These are phyloP conservation scores for Wickerhamomyces bovis DNA, from an alignment of 805 yeast genomes.

Conservation along the genomic window DNA sequence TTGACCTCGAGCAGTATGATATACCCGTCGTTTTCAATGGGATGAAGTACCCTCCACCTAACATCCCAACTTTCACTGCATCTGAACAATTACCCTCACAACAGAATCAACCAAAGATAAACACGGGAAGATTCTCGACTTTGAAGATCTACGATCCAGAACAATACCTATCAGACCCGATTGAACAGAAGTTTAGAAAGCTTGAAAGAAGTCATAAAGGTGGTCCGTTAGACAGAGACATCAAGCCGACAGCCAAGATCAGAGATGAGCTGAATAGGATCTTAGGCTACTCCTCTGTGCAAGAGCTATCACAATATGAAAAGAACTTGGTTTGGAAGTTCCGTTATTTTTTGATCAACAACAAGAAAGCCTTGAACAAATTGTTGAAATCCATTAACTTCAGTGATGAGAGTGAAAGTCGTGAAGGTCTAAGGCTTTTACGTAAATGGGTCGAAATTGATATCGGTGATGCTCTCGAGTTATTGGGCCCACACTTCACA, in stretches of 20 bases:
- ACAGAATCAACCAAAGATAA: conserved; percentile 23
- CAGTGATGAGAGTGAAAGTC: conserved; percentile 76
- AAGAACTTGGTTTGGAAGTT: conserved; percentile 88
- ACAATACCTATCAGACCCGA: conserved; percentile 64
- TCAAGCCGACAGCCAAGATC: conserved; percentile 81
- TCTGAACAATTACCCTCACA: conserved; percentile 32
- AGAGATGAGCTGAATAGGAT: conserved; percentile 69
- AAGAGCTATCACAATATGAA: conserved; percentile 73
- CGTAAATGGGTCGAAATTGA: conserved; percentile 71
- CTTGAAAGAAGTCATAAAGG: conserved; percentile 79
- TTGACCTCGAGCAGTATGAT: conserved; percentile 63
- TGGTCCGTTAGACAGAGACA: conserved; percentile 70
- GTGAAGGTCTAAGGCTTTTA: conserved; percentile 69
- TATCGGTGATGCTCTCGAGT: conserved; percentile 79
- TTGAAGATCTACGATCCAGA: conserved; percentile 62
- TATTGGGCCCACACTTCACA: conserved; percentile 71
- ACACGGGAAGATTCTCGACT: conserved; percentile 29
- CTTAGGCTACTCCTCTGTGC: conserved; percentile 75
- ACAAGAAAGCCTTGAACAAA: conserved; percentile 66
- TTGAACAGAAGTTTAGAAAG: conserved; percentile 80
- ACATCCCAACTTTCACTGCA: conserved; percentile 34
- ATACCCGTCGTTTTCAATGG: conserved; percentile 69
- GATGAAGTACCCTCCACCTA: conserved; percentile 33
- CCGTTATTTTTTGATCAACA: conserved; percentile 70
- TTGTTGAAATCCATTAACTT: conserved; percentile 84